These are phyloP conservation scores for Pestalotiopsis sp. DNA, from an alignment of 2,329 filamentous ascomycete genomes.

Conservation along the genomic window DNA sequence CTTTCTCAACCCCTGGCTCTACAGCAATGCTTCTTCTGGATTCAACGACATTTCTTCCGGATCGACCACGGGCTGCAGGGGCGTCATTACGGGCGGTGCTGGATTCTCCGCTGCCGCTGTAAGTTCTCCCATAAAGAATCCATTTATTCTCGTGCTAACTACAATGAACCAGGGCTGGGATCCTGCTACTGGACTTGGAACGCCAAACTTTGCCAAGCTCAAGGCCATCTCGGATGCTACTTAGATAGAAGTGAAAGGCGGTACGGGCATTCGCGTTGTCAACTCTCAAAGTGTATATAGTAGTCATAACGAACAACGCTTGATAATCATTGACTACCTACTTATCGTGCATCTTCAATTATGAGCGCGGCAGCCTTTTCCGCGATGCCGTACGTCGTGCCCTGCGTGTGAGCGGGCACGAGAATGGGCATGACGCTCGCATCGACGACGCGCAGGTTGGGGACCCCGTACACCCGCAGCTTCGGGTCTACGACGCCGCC, in stretches of 20 bases:
- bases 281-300: background rate
- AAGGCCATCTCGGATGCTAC: conserved; percentile 4
- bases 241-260: background rate
- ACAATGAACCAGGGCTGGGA: conserved; percentile 32
- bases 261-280: background rate
- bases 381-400: conserved; percentile 48
- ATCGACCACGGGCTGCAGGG: conserved; percentile 40
- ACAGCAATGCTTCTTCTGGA: conserved; percentile 38
- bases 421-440: conserved; percentile 45
- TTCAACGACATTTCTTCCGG: conserved; percentile 46
- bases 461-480: conserved; percentile 45
- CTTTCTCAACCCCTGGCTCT: conserved; percentile 53
- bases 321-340: background rate
- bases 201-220: conserved; percentile 21
- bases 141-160: conserved; percentile 18
- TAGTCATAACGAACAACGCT: background rate
- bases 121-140: conserved; percentile 18
- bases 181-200: conserved; percentile 34
- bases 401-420: conserved; percentile 46
- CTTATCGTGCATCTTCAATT: background rate
- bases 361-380: conserved; percentile 33
- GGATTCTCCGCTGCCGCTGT: conserved; percentile 7
- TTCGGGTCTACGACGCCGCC: conserved; percentile 42
- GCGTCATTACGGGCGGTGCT: conserved; percentile 1
- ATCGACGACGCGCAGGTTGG: conserved; percentile 44